Evolutionary conservation across 768 basidiomycete species (phyloP).

Genomic region (Sporobolomyces roseus): DNA sequence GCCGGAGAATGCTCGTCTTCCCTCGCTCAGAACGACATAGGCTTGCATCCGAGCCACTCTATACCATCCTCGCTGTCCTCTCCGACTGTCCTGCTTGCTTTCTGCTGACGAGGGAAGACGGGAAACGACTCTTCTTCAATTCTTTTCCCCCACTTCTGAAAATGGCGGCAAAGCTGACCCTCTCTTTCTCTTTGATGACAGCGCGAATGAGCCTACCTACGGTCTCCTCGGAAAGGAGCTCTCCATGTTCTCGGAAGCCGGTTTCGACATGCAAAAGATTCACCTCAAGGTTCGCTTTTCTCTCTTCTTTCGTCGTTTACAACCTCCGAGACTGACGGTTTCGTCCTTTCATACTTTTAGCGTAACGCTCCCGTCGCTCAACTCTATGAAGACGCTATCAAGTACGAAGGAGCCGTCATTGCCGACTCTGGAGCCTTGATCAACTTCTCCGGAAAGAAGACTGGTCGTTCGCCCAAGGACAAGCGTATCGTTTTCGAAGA

Average conservation of each 20-base stretch:
- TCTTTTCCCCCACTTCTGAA: background rate
- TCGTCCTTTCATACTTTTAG: slow-evolving; percentile 46
- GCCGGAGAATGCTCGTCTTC: background rate
- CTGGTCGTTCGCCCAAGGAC: slow-evolving; percentile 94
- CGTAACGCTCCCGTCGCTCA: slow-evolving; percentile 72
- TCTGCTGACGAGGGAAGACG: background rate
- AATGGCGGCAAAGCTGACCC: slow-evolving; percentile 4
- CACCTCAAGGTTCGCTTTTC: slow-evolving; percentile 60
- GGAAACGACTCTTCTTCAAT: background rate
- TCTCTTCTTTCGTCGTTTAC: background rate
- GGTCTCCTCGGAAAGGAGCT: slow-evolving; percentile 58
- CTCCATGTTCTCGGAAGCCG: slow-evolving; percentile 96
- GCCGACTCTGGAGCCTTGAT: slow-evolving; percentile 93
- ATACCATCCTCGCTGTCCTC: background rate
- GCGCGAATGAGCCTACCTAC: slow-evolving; percentile 31
- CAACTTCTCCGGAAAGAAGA: slow-evolving; percentile 99
- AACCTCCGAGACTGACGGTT: background rate
- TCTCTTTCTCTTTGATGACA: background rate
- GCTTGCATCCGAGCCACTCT: too few relatives aligned
- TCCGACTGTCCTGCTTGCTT: background rate
- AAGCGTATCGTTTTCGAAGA: slow-evolving; percentile 99
- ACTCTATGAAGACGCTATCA: slow-evolving; percentile 80
- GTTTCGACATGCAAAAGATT: slow-evolving; percentile 97
- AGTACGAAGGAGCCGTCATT: slow-evolving; percentile 97
- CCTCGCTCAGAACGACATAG: background rate